Evolutionary conservation across 495 filamentous ascomycete species (phyloP).

Genomic region (Aspergillus kassunensis): DNA sequence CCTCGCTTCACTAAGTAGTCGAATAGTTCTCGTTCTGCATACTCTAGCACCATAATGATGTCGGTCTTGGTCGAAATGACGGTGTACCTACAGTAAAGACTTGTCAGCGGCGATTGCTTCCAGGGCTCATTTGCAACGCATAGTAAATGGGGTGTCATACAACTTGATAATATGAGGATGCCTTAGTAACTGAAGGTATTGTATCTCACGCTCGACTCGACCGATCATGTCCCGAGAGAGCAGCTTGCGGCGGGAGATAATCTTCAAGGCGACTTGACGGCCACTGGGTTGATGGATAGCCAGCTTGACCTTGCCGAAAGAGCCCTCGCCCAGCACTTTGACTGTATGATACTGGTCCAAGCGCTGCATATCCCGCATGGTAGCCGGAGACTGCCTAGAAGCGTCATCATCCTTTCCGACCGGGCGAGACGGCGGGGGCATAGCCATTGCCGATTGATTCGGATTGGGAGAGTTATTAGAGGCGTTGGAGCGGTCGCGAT

Average conservation of each 20-base stretch:
- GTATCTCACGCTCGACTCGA: conserved; percentile 93
- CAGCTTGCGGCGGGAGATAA: conserved; percentile 91
- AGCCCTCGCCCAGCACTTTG: conserved; percentile 90
- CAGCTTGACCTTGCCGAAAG: conserved; percentile 97
- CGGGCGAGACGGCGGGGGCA: conserved; percentile 45
- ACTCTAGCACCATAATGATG: conserved; percentile 99
- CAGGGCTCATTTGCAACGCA: neutral
- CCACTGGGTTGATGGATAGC: conserved; percentile 85
- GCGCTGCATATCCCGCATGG: conserved; percentile 61
- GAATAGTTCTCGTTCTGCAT: conserved; percentile 93
- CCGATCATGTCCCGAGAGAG: conserved; percentile 96
- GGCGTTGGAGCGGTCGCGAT: conserved; percentile 31
- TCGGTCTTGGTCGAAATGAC: conserved; percentile 90
- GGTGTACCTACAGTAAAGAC: conserved; percentile 61
- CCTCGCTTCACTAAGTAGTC: conserved; percentile 94
- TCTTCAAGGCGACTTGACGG: conserved; percentile 94
- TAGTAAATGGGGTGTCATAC: conserved; percentile 45
- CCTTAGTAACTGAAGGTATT: conserved; percentile 89
- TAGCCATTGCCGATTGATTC: conserved; percentile 42
- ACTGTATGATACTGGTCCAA: conserved; percentile 88
- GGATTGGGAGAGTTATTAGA: conserved; percentile 22
- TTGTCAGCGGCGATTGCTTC: neutral
- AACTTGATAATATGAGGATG: conserved; percentile 99
- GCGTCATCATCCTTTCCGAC: conserved; percentile 31
- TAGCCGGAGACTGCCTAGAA: conserved; percentile 40